Base-by-base conservation (phyloP, 2,329 filamentous ascomycete genomes). In the Fusarium sp. region DNA sequence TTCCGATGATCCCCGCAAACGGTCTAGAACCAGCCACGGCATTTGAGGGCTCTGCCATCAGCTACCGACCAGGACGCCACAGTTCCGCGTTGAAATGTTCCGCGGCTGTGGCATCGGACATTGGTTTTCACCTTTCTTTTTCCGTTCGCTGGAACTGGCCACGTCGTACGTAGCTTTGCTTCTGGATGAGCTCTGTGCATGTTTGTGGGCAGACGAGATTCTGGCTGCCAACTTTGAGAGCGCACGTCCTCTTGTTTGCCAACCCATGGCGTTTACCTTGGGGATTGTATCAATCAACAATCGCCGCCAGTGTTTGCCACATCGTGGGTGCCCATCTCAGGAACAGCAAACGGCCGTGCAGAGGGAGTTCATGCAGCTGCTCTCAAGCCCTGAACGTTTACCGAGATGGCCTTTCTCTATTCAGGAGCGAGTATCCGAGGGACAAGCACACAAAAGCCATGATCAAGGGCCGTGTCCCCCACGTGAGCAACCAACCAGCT, bases 11-110 rank as follows among this genome's bases (percentile, higher is more conserved):
- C 71, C 71, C 71, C 71, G 71, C 71, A 74, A 74, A 71, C 46
- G 59, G 67, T 74, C 71, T 74, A 74, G 71, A 62, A 40, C 3
- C 64, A 69, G 71, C 71, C 67, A 66, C 57, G 51, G 16, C 20
- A 20, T 61, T 33, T 12, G 49, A 38, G 17, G 46, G 46, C 42
- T 33, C 31, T 70, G 44, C 29, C 36, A 49, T 46, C 24, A 67
- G 69, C 67, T 67, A 33, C 22, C 24, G 20, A 35, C 14, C 49
- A 46, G 42, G 36, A 20, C 27, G 55, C 53, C 55, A 35, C 31
- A 24, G 38, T 46, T 24, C 63, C 53, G 44, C 46, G 22, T 24
- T 46, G 46, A 51, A 51, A 51, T 51, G 59, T 35, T 49, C 58
- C 29, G 40, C 42, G 31, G 12, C 58, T 29, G 29, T 33, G 40